phyloP scores from a whole-genome alignment of 345 rosid genomes.

The Clarkia xantiana region DNA sequence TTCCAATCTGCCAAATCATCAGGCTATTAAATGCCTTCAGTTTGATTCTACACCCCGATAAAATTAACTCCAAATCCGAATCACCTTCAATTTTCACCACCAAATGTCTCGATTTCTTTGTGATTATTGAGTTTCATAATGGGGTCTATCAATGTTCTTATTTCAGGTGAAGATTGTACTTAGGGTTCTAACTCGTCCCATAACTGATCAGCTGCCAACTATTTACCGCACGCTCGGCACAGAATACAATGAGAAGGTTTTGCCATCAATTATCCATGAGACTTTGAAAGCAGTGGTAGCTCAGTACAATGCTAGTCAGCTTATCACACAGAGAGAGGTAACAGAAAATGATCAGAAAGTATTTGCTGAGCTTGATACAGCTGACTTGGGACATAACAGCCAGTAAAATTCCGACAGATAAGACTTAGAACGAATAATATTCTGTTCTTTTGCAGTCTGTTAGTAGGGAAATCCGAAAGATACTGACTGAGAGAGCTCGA shows the following conservation, averaged over 20 bases:
- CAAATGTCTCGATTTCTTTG: no score
- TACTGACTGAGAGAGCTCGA: slow-evolving; percentile 69
- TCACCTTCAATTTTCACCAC: no score
- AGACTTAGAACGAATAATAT: neutral
- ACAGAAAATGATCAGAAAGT: no score
- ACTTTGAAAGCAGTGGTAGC: slow-evolving; percentile 96
- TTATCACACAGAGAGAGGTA: slow-evolving; percentile 94
- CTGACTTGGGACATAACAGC: no score
- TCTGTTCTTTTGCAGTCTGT: slow-evolving; percentile 30
- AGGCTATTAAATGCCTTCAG: no score
- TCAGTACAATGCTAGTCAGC: slow-evolving; percentile 93
- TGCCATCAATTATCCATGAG: slow-evolving; percentile 88
- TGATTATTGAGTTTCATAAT: no score
- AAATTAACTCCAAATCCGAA: no score
- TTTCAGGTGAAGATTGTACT: slow-evolving; percentile 85
- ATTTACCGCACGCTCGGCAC: slow-evolving; percentile 76
- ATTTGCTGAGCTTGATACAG: no score
- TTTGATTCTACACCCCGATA: no score
- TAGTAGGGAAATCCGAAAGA: slow-evolving; percentile 79
- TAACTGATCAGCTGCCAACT: slow-evolving; percentile 50
- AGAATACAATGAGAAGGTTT: slow-evolving; percentile 81
- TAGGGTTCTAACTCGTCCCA: slow-evolving; percentile 88
- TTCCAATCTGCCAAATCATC: no score
- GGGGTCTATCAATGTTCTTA: slow-evolving; percentile 7
- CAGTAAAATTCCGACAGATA: neutral